These are phyloP conservation scores for Artemisia tridentata DNA, from an alignment of 129 eudicot species.

Conservation along the genomic window DNA sequence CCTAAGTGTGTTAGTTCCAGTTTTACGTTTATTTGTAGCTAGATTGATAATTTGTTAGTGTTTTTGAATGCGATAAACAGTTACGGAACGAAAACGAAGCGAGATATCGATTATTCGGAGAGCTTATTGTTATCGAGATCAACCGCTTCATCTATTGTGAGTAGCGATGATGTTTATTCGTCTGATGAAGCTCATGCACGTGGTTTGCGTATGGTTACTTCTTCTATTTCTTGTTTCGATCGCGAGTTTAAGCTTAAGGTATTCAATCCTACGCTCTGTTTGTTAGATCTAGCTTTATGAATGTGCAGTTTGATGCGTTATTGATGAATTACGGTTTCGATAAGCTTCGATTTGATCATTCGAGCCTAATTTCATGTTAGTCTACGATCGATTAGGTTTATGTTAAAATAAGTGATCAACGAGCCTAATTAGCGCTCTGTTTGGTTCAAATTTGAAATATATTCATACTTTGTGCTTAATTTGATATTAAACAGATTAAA, in stretches of 20 bases:
- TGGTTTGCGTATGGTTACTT: constrained; percentile 23
- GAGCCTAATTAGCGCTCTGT: too few species aligned
- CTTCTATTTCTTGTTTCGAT: constrained; percentile 34
- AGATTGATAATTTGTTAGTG: constrained; percentile 8
- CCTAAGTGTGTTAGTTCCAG: too few species aligned
- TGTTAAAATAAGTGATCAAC: background rate
- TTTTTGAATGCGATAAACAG: constrained; percentile 25
- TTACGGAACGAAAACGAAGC: constrained; percentile 15
- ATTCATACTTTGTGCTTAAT: too few species aligned
- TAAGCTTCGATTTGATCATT: constrained; percentile 10
- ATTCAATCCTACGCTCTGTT: constrained; percentile 12
- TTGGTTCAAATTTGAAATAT: too few species aligned
- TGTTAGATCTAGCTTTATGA: background rate
- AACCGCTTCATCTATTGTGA: constrained; percentile 40
- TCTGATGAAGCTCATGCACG: constrained; percentile 27
- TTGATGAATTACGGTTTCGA: constrained; percentile 7
- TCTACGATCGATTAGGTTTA: background rate
- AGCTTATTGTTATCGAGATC: constrained; percentile 33
- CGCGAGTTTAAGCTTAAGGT: constrained; percentile 42
- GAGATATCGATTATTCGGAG: constrained; percentile 23
- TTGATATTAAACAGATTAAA: background rate
- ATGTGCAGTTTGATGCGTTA: background rate
- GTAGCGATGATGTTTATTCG: constrained; percentile 36
- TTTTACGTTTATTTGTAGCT: background rate
- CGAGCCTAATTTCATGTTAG: too few species aligned